Conservation (phyloP, 2,329 filamentous ascomycete genomes). For the Endocalyx cinctus region DNA sequence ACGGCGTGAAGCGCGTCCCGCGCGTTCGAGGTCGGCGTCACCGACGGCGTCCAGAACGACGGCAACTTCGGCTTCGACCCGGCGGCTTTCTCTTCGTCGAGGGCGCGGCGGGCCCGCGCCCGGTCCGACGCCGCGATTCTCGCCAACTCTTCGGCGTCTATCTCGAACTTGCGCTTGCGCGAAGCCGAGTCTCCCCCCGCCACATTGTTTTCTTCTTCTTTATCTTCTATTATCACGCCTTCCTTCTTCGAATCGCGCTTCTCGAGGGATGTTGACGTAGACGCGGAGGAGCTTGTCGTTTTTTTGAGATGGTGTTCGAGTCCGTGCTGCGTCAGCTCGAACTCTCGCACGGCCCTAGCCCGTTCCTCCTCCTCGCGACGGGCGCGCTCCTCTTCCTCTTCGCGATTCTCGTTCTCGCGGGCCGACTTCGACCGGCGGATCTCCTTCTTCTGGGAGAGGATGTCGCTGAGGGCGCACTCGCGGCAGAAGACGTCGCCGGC, state of each 20-base stretch:
- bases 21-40: constrained; percentile 66
- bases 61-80: constrained; percentile 66
- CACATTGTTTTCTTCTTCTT: constrained; percentile 32
- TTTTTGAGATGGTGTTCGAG: constrained; percentile 35
- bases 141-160: constrained; percentile 72
- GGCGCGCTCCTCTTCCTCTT: constrained; percentile 62
- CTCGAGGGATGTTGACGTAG: constrained; percentile 20
- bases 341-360: constrained; percentile 69
- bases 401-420: constrained; percentile 54
- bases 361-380: constrained; percentile 64
- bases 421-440: constrained; percentile 75
- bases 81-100: constrained; percentile 70
- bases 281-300: constrained; percentile 20
- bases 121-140: constrained; percentile 67
- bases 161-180: constrained; percentile 68
- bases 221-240: too few relatives aligned
- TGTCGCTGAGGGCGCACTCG: constrained; percentile 86
- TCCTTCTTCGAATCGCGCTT: constrained; percentile 7
- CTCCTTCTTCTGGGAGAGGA: constrained; percentile 88
- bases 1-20: constrained; percentile 51
- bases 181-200: not conserved
- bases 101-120: constrained; percentile 61
- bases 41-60: constrained; percentile 88
- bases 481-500: constrained; percentile 90
- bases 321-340: constrained; percentile 80